Evolutionary conservation across 1,284 basidiomycete species (phyloP), one percentile per base, ranked within the genome.

Genomic region (Cystobasidium slooffiae): DNA sequence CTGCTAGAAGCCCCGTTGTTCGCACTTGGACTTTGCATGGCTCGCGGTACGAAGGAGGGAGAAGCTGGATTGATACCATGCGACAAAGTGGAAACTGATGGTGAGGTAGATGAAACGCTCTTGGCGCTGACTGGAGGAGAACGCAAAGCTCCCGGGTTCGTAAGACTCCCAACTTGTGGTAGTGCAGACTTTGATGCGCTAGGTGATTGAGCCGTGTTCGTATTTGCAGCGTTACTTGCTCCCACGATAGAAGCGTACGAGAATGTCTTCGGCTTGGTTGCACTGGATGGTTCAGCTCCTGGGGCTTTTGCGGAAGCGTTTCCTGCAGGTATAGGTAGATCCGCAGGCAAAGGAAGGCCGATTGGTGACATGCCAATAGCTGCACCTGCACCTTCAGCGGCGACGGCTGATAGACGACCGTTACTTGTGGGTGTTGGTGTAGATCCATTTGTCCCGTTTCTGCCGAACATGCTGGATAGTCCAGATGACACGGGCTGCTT

Each of bases 301-400:
- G 61, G 46, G 51, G 61, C 58, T 41, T 39, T 46, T 16, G 59
- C 41, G n/a, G 24, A 18, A 22, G 12, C 37, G 10, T 16, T 20
- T 4, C 47, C 69, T 10, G 61, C 39, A 12, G 70, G 70, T 20
- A 73, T 12, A 24, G 70, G 16, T 16, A 73, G 22, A 39, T 73
- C 63, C 9, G 41, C 62, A 14, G 70, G 70, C 3, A 65, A 18
- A 2, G 70, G 70, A 5, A 73, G 70, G 31, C 70, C 70, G 7
- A 73, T 39, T 18, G 70, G 70, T 10, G 70, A 73, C 70, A 73
- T 73, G 9, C 63, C 70, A 59, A 73, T 73, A 6, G 70, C 70
- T 44, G 63, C 70, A 10, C 41, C 70, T n/a, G 58, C 46, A 18
- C 53, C 16, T 18, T 63, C 69, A 43, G 59, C 61, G 16, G 44